A percentile compares a stretch with the other conserved stretches of the same genome.
phyloP scores from a whole-genome alignment of 345 rosid species.

The Murraya koenigii region DNA sequence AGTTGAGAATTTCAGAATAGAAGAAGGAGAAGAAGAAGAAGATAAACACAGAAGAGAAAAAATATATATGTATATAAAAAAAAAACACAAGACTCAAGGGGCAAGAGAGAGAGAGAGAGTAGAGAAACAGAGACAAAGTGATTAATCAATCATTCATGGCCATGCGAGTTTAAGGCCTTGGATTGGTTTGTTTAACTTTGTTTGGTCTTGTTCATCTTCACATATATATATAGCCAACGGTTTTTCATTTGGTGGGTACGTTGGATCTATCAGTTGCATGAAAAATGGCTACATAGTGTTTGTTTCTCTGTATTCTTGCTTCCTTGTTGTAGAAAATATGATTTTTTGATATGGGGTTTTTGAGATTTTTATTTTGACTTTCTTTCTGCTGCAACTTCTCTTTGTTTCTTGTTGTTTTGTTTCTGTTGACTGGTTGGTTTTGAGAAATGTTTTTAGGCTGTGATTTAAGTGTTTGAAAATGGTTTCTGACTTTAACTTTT shows the following conservation, averaged over 20 bases:
- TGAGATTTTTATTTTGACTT: not conserved
- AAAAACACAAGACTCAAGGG: not conserved
- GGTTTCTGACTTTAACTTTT: not conserved
- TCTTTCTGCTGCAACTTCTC: not conserved
- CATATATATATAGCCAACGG: no score
- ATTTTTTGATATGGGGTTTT: slow-evolving; percentile 10
- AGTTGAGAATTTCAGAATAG: slow-evolving; percentile 20
- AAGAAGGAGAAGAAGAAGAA: slow-evolving; percentile 16
- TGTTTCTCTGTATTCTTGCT: not conserved
- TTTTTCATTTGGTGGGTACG: slow-evolving; percentile 31
- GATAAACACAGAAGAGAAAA: slow-evolving; percentile 11
- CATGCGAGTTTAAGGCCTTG: slow-evolving; percentile 26
- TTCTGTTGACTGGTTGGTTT: not conserved
- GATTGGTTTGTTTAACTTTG: slow-evolving; percentile 29
- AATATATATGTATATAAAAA: not conserved
- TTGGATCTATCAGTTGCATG: not conserved
- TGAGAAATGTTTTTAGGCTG: not conserved
- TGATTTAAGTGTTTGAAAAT: not conserved
- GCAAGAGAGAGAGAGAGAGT: slow-evolving; percentile 1
- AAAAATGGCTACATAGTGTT: not conserved
- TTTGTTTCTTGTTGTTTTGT: not conserved
- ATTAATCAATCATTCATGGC: slow-evolving; percentile 14
- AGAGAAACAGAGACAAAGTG: slow-evolving; percentile 5
- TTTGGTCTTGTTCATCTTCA: slow-evolving; percentile 10
- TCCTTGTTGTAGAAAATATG: not conserved